phyloP scores from a whole-genome alignment of 805 yeast species.

The Starmerella potacharoeniae region DNA sequence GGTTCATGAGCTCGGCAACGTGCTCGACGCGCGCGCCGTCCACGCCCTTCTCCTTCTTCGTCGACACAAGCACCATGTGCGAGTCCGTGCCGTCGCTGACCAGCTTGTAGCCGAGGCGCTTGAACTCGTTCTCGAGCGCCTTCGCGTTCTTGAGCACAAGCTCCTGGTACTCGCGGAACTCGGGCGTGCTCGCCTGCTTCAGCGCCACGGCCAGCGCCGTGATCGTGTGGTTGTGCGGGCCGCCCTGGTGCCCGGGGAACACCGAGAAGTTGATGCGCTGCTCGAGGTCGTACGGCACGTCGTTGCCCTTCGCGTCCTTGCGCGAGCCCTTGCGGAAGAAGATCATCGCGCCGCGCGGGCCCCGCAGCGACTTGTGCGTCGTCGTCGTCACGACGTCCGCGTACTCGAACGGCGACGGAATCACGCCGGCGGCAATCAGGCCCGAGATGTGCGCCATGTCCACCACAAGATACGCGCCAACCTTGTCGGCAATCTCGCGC shows the following conservation, averaged over 20 bases:
- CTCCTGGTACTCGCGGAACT: conserved; percentile 79
- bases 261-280: conserved; percentile 94
- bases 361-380: conserved; percentile 96
- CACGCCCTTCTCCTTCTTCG: conserved; percentile 68
- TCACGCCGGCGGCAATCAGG: conserved; percentile 87
- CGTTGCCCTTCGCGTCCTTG: conserved; percentile 86
- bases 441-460: conserved; percentile 99
- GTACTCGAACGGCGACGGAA: conserved; percentile 90
- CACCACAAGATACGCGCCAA: conserved; percentile 89
- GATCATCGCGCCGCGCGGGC: conserved; percentile 99
- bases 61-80: conserved; percentile 84
- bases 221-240: conserved; percentile 98
- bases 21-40: conserved; percentile 97
- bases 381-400: conserved; percentile 98
- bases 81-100: conserved; percentile 96
- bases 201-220: conserved; percentile 95
- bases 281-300: conserved; percentile 81
- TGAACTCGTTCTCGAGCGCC: conserved; percentile 65
- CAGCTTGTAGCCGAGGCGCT: conserved; percentile 59
- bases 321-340: conserved; percentile 95
- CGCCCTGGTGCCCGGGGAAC: conserved; percentile 99
- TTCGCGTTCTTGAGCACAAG: conserved; percentile 84
- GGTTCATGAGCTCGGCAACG: conserved; percentile 85
- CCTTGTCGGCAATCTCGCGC: conserved; percentile 92
- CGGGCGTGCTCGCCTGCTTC: conserved; percentile 85